These are phyloP conservation scores for Skeletonema costatum DNA, from an alignment of 108 stramenopile genomes.

Conservation along the genomic window DNA sequence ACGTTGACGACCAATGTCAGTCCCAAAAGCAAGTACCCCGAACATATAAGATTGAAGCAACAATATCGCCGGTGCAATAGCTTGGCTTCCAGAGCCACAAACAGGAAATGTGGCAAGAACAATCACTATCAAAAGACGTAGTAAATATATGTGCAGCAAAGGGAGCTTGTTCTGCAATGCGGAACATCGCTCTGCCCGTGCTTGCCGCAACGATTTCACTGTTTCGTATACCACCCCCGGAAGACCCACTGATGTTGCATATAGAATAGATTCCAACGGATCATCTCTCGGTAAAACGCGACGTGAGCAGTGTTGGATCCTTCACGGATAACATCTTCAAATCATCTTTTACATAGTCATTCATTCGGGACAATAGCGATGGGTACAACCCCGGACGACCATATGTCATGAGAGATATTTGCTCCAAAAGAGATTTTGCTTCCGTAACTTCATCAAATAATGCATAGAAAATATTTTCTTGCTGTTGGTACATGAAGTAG, in stretches of 20 bases:
- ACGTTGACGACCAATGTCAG: conserved; percentile 47
- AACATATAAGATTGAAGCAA: conserved; percentile 50
- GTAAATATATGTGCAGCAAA: conserved; percentile 35
- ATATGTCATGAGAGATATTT: conserved; percentile 46
- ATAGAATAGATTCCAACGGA: conserved; percentile 54
- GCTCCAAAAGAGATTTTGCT: conserved; percentile 55
- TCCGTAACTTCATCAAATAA: conserved; percentile 53
- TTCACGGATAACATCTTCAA: conserved; percentile 30
- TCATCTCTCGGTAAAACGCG: conserved; percentile 47
- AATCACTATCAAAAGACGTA: conserved; percentile 39
- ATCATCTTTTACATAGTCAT: conserved; percentile 52
- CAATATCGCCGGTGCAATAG: conserved; percentile 45
- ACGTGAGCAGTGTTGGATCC: conserved; percentile 32
- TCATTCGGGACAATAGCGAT: conserved; percentile 33
- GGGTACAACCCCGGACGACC: conserved; percentile 36
- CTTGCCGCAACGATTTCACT: conserved; percentile 46
- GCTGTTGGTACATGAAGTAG: conserved; percentile 23
- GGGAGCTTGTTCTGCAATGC: conserved; percentile 58
- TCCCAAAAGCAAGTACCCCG: conserved; percentile 48
- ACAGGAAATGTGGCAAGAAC: conserved; percentile 48
- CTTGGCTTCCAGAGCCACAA: conserved; percentile 48
- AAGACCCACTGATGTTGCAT: conserved; percentile 54
- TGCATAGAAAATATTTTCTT: conserved; percentile 67
- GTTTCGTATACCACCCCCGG: conserved; percentile 52
- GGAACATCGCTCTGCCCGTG: conserved; percentile 46